Evolutionary conservation across 768 basidiomycete species (phyloP).

Genomic region (Kwoniella sp.): DNA sequence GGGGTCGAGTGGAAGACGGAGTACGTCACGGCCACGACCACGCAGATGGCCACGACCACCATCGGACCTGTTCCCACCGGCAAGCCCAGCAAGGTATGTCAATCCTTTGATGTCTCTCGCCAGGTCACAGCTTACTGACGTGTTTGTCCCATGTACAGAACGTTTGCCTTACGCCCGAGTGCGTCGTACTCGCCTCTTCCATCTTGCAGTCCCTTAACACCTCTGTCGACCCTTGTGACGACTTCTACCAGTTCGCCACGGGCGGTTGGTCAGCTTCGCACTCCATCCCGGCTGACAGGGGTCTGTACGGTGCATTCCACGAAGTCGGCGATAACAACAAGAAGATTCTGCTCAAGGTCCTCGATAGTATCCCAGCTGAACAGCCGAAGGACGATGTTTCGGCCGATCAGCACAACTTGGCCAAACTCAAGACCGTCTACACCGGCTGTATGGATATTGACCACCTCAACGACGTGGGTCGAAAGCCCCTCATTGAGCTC

Average conservation of each 20-base stretch:
- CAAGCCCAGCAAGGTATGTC: constrained; percentile 31
- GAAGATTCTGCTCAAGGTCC: constrained; percentile 66
- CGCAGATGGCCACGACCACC: constrained; percentile 49
- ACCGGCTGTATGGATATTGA: constrained; percentile 75
- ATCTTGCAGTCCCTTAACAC: constrained; percentile 77
- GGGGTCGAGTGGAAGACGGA: constrained; percentile 17
- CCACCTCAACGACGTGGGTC: constrained; percentile 67
- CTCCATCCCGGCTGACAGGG: constrained; percentile 81
- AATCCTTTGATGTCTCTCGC: background rate
- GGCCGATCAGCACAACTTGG: constrained; percentile 60
- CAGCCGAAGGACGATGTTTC: constrained; percentile 24
- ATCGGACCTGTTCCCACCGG: constrained; percentile 53
- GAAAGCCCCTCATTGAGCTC: constrained; percentile 65
- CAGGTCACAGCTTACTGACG: background rate
- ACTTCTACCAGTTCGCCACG: constrained; percentile 87
- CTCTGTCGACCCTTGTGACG: constrained; percentile 84
- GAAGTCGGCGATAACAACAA: constrained; percentile 67
- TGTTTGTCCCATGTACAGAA: constrained; percentile 55
- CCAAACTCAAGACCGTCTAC: constrained; percentile 59
- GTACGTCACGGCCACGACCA: constrained; percentile 35
- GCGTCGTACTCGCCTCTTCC: constrained; percentile 74
- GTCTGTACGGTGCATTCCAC: constrained; percentile 67
- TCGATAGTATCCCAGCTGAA: constrained; percentile 54
- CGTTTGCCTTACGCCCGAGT: constrained; percentile 69
- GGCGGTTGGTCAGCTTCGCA: constrained; percentile 82